Evolutionary conservation across 139 green algal species (phyloP), one percentile per base, ranked within the genome.

Genomic region (Volvox reticuliferus): DNA sequence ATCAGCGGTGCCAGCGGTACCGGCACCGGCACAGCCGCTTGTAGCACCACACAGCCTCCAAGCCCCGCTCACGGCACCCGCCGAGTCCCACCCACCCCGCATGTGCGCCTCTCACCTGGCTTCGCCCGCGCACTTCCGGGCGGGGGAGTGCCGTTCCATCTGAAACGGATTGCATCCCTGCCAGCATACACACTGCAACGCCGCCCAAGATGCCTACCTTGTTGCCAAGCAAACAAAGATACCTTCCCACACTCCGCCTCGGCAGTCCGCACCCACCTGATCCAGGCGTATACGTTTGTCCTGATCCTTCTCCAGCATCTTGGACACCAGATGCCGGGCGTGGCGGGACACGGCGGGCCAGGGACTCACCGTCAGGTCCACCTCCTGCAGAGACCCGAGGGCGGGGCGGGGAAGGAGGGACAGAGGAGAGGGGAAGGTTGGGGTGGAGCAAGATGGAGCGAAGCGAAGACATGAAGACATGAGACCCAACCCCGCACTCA

Each of bases 271-370:
- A 55, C 33, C 32, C 79, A 86, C 79, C 83, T 88, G 67, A 0
- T 88, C 65, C 83, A 80, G 65, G 32, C 67, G 65, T 17, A 80
- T 37, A 24, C 67, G 65, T 33, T 36, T 36, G 61, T 36, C 35
- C 12, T 35, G 83, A 36, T 88, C 65, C 83, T 88, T 87, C 62
- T 87, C 81, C 17, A 87, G 81, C 81, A 87, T 87, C 62, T 78
- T 76, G 30, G 62, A 76, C 35, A 88, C 83, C 61, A 88, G 83
- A 21, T 88, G 83, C 21, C 83, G 83, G 1, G 83, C 83, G 83
- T 79, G 83, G 33, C 83, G 83, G 18, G 83, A 88, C 24, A 88
- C 65, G 33, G 63, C 67, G 65, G 83, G 67, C 83, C 83, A 88
- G 33, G 83, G 83, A 21, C 28, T 21, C 2, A 19, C 17, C n/a